A percentile compares a stretch with the other conserved stretches of the same genome.
Evolutionary conservation across 106 monocot species (phyloP).

Genomic region (Hemerocallis citrina): DNA sequence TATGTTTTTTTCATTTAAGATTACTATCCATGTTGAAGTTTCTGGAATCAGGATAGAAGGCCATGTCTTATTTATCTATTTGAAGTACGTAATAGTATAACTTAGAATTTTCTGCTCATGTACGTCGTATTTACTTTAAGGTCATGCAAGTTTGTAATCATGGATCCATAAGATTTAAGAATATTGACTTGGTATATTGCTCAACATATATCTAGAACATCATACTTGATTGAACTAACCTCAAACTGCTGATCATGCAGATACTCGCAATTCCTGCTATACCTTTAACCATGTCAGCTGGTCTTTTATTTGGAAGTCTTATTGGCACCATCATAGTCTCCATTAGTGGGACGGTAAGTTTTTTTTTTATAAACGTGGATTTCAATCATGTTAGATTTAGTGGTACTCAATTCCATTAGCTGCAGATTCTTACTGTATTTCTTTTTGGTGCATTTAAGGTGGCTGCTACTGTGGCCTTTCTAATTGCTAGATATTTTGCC

Average conservation of each 20-base stretch:
- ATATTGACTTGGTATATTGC: background rate
- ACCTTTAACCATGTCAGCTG: conserved; percentile 95
- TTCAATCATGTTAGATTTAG: background rate
- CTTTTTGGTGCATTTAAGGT: conserved; percentile 32
- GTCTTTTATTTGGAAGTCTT: conserved; percentile 77
- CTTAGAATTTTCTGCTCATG: background rate
- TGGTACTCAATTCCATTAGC: background rate
- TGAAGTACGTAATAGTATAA: too few relatives aligned
- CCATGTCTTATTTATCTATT: too few relatives aligned
- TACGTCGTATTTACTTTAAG: background rate
- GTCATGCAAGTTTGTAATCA: background rate
- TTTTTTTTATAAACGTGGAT: background rate
- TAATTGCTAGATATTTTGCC: conserved; percentile 97
- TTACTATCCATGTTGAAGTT: too few relatives aligned
- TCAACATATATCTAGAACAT: background rate
- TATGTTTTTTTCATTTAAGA: too few relatives aligned
- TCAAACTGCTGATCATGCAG: conserved; percentile 20
- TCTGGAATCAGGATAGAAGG: too few relatives aligned
- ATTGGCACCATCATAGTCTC: conserved; percentile 93
- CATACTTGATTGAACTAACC: conserved; percentile 10
- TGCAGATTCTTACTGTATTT: background rate
- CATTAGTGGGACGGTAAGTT: conserved; percentile 87
- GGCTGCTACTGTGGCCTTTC: conserved; percentile 81
- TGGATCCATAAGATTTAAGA: background rate
- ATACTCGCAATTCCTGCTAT: conserved; percentile 96